Evolutionary conservation across 2,329 filamentous ascomycete genomes (phyloP).

Genomic region (Scleromitrula shiraiana): DNA sequence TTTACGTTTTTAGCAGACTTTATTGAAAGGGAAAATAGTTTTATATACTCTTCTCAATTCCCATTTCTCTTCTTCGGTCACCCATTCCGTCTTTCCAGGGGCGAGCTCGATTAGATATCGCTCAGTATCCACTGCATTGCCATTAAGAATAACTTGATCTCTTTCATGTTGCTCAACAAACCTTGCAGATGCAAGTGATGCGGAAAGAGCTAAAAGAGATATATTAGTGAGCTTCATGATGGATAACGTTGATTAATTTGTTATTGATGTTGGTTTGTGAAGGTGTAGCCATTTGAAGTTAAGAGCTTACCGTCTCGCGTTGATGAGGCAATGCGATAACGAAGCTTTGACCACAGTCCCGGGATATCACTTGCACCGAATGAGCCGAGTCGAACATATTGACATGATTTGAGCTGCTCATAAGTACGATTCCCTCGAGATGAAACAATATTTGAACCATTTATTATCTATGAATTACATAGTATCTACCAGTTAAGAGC

Average conservation of each 20-base stretch:
- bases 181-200: conserved; percentile 44
- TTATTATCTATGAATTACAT: too few species aligned
- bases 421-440: too few species aligned
- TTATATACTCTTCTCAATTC: conserved; percentile 66
- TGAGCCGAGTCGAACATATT: too few species aligned
- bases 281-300: too few species aligned
- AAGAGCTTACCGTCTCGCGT: too few species aligned
- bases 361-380: too few species aligned
- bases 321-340: too few species aligned
- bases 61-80: conserved; percentile 95
- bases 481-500: too few species aligned
- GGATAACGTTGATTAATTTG: too few species aligned
- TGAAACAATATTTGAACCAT: too few species aligned
- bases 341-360: too few species aligned
- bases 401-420: too few species aligned
- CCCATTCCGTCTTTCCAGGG: conserved; percentile 77
- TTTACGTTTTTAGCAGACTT: conserved; percentile 32
- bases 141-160: conserved; percentile 42
- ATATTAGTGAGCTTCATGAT: conserved; percentile 43
- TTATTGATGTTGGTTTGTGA: neutral
- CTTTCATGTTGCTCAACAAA: conserved; percentile 46
- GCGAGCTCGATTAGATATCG: conserved; percentile 73
- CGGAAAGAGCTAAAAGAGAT: conserved; percentile 47
- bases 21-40: neutral
- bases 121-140: conserved; percentile 34